Conservation (phyloP, 805 yeast species). For the Candida corydali region DNA sequence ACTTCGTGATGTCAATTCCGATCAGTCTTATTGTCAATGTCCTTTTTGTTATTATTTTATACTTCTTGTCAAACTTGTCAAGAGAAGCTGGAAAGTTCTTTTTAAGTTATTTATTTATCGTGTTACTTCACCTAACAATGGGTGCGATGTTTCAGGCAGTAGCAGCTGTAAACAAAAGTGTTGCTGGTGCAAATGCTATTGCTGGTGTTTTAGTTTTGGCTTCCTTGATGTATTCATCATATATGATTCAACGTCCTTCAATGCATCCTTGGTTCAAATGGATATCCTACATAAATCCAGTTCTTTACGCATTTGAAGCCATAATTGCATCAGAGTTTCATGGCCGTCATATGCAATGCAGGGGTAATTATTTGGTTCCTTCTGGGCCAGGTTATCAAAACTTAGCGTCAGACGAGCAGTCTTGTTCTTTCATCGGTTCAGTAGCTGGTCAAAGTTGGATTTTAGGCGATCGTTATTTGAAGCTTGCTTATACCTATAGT, state of each 20-base stretch:
- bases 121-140: slow-evolving; percentile 49
- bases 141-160: slow-evolving; percentile 50
- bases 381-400: slow-evolving; percentile 21
- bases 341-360: slow-evolving; percentile 25
- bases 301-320: slow-evolving; percentile 26
- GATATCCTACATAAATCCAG: slow-evolving; percentile 36
- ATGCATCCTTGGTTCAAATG: slow-evolving; percentile 33
- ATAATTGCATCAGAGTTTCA: slow-evolving; percentile 28
- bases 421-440: slow-evolving; percentile 17
- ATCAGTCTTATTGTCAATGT: slow-evolving; percentile 17
- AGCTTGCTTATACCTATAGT: slow-evolving; percentile 27
- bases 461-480: slow-evolving; percentile 32
- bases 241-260: slow-evolving; percentile 28
- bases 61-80: slow-evolving; percentile 35
- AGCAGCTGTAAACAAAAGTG: slow-evolving; percentile 49
- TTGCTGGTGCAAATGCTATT: slow-evolving; percentile 53
- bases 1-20: slow-evolving; percentile 19
- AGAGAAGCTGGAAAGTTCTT: slow-evolving; percentile 54
- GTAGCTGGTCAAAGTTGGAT: slow-evolving; percentile 18
- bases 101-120: slow-evolving; percentile 42
- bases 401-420: slow-evolving; percentile 13
- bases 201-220: slow-evolving; percentile 45
- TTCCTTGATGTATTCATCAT: slow-evolving; percentile 25
- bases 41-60: slow-evolving; percentile 21
- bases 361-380: slow-evolving; percentile 17